A percentile compares a stretch with the other conserved stretches of the same genome.
Conservation (phyloP, 495 filamentous ascomycete genomes). For the Symbiotaphrina buchneri region DNA sequence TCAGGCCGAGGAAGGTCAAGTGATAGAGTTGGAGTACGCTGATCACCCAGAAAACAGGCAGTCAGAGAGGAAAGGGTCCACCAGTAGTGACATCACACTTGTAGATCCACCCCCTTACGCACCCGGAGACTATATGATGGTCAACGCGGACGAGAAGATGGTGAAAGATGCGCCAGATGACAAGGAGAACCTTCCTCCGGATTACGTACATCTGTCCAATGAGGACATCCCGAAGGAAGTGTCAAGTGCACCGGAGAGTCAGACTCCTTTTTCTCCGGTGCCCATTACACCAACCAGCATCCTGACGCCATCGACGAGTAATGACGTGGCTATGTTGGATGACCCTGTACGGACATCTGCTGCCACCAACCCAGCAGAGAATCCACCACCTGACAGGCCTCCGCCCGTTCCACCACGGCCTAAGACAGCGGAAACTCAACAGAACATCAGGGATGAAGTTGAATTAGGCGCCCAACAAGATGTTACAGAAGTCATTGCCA, state of each 20-base stretch:
- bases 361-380: conserved; percentile 1
- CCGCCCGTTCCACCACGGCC: conserved; percentile 25
- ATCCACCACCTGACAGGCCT: conserved; percentile 11
- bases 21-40: too few relatives aligned
- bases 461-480: conserved; percentile 60
- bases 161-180: too few relatives aligned
- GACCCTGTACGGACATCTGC: too few relatives aligned
- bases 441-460: conserved; percentile 22
- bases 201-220: conserved; percentile 5
- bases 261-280: neutral
- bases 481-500: conserved; percentile 85
- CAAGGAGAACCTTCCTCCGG: conserved; percentile 20
- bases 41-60: too few relatives aligned
- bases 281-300: neutral
- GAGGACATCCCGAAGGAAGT: conserved; percentile 1
- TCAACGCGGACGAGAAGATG: conserved; percentile 8
- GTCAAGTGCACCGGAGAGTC: neutral
- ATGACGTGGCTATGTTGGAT: conserved; percentile 1
- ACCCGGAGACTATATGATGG: conserved; percentile 12
- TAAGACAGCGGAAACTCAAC: conserved; percentile 12
- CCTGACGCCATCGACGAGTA: too few relatives aligned
- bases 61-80: too few relatives aligned
- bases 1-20: conserved; percentile 9
- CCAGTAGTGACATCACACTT: conserved; percentile 26
- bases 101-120: conserved; percentile 14